Percentiles rank a stretch among this genome's conserved stretches.
phyloP scores from a whole-genome alignment of 306 rosid genomes.

The Geum urbanum region DNA sequence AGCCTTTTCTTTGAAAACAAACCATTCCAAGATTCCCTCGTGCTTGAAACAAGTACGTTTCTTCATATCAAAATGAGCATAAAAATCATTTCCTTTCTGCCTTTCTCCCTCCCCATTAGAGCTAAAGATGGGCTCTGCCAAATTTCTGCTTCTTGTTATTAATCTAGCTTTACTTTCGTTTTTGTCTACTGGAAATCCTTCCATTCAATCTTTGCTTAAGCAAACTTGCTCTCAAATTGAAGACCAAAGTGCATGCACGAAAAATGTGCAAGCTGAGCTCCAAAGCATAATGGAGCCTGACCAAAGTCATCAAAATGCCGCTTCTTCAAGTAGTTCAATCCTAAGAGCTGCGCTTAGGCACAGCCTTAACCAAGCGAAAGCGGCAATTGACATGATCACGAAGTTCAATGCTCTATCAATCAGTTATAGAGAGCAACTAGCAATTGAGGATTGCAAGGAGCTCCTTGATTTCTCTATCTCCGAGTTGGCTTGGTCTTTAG shows the following conservation, averaged over 20 bases:
- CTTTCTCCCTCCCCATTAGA: constrained; percentile 14
- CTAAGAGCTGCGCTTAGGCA: constrained; percentile 62
- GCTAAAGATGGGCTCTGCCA: constrained; percentile 44
- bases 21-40: constrained; percentile 20
- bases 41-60: constrained; percentile 29
- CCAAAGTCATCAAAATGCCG: constrained; percentile 12
- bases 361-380: constrained; percentile 56
- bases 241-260: constrained; percentile 52
- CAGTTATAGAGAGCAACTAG: constrained; percentile 67
- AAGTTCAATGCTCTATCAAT: constrained; percentile 60
- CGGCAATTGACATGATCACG: constrained; percentile 59
- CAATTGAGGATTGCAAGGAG: constrained; percentile 88
- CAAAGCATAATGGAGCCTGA: constrained; percentile 26
- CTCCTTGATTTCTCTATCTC: constrained; percentile 82
- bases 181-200: constrained; percentile 37
- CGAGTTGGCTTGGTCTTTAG: constrained; percentile 81
- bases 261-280: constrained; percentile 54
- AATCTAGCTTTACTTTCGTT: constrained; percentile 35
- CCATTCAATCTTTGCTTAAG: constrained; percentile 47
- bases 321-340: constrained; percentile 33
- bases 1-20: constrained; percentile 29
- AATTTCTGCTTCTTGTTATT: constrained; percentile 42
- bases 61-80: constrained; percentile 4
- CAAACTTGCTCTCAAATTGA: constrained; percentile 56
- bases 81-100: constrained; percentile 27